Evolutionary conservation across 768 basidiomycete species (phyloP), one percentile per base, ranked within the genome.

Genomic region (Mycena epipterygia): DNA sequence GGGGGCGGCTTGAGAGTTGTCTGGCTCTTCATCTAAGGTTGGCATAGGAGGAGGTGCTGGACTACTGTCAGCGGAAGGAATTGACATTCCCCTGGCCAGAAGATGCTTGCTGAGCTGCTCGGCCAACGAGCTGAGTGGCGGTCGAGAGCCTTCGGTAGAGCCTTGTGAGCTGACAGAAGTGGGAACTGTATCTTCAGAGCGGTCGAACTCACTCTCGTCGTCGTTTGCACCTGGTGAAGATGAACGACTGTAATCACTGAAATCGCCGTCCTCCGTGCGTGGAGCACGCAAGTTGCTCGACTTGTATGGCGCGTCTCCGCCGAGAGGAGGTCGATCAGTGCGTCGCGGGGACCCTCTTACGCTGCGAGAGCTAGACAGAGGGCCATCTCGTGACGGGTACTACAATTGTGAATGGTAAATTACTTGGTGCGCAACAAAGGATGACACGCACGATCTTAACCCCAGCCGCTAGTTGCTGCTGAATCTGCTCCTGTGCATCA

Each of bases 401-500:
- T 94, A 72, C 53, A 60, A 64, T n/a, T 51, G 39, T 11, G n/a
- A 29, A 41, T 41, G 60, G 67, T 37, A 71, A 57, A 30, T 9
- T 7, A 51, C 37, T 25, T 2, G 27, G 42, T 29, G 16, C 4
- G 30, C 8, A 7, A 4, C 27, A 39, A 23, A 63, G 62, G 37
- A 53, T 55, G 65, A 58, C 37, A 84, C 89, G 71, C 76, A 95
- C 93, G 69, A 93, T 84, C 64, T 88, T 89, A 19, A 88, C 91
- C 39, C 93, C 95, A 64, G 90, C 91, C 37, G 88, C 91, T 33
- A 97, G 81, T 69, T 94, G 94, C 70, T 93, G 91, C 76, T 96
- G 94, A 51, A 97, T 94, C 78, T 97, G 95, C 75, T 93, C 92
- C 72, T 93, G 89, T 11, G 94, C 94, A 73, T 91, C 86, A 16